phyloP scores from a whole-genome alignment of 1,284 basidiomycete species.

The Cutaneotrichosporon sp. region DNA sequence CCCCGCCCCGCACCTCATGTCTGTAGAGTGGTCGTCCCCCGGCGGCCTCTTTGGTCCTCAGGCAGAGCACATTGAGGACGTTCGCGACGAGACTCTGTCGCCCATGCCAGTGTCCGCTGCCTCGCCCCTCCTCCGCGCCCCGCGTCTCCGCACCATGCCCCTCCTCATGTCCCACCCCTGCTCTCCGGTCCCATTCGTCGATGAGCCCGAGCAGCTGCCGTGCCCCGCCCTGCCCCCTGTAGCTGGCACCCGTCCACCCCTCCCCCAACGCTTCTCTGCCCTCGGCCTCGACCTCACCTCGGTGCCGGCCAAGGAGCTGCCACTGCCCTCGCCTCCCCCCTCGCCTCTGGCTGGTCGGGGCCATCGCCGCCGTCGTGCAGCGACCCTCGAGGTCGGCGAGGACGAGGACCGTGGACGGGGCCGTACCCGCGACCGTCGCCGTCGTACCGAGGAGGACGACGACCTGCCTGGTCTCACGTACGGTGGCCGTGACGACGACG shows the following conservation, averaged over 20 bases:
- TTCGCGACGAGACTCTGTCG: background rate
- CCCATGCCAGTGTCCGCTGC: background rate
- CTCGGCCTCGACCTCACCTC: constrained; percentile 14
- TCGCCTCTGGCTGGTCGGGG: constrained; percentile 1
- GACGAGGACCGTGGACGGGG: background rate
- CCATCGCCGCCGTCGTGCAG: background rate
- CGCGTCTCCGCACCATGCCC: constrained; percentile 2
- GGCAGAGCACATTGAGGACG: constrained; percentile 1
- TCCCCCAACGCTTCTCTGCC: constrained; percentile 7
- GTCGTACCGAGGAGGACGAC: background rate
- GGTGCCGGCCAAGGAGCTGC: background rate
- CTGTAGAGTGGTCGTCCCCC: background rate
- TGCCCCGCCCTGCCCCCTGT: background rate
- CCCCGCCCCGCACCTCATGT: background rate
- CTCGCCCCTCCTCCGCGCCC: constrained; percentile 5
- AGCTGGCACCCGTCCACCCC: constrained; percentile 8
- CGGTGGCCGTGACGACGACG: too few species aligned
- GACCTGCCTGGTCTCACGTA: background rate
- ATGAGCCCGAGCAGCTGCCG: background rate
- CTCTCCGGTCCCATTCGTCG: background rate
- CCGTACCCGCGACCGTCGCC: background rate
- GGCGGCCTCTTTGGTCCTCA: background rate
- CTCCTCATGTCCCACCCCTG: constrained; percentile 2
- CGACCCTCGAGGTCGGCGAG: background rate
- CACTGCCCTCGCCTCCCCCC: constrained; percentile 1